phyloP scores from a whole-genome alignment of 495 filamentous ascomycete genomes.

The Aspergillus steynii region DNA sequence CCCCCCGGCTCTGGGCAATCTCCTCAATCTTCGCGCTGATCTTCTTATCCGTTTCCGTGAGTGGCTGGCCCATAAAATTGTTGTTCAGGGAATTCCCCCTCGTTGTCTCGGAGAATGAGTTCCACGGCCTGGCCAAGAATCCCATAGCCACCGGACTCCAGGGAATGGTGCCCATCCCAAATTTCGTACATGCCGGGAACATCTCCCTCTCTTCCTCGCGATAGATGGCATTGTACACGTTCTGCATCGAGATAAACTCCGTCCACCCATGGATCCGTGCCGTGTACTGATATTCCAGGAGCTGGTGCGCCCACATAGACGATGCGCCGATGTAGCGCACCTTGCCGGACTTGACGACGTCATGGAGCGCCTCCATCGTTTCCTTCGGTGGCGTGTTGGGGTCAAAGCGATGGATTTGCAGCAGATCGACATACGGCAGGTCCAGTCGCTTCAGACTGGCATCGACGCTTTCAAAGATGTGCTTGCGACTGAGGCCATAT shows the following conservation, averaged over 20 bases:
- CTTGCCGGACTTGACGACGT: slow-evolving; percentile 64
- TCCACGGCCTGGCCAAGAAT: slow-evolving; percentile 38
- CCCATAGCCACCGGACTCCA: slow-evolving; percentile 52
- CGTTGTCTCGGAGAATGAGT: slow-evolving; percentile 15
- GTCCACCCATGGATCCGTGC: slow-evolving; percentile 68
- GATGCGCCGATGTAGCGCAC: slow-evolving; percentile 69
- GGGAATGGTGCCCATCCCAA: slow-evolving; percentile 63
- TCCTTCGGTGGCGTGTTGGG: slow-evolving; percentile 58
- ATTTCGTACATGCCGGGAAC: slow-evolving; percentile 65
- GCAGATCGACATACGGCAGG: slow-evolving; percentile 69
- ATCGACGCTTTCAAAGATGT: slow-evolving; percentile 71
- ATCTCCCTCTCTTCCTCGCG: slow-evolving; percentile 79
- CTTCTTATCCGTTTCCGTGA: slow-evolving; percentile 34
- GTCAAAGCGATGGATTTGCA: slow-evolving; percentile 69
- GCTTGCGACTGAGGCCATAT: slow-evolving; percentile 59
- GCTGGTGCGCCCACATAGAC: slow-evolving; percentile 68
- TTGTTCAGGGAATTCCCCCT: slow-evolving; percentile 17
- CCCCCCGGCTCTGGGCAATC: slow-evolving; percentile 58
- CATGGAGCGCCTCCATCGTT: slow-evolving; percentile 73
- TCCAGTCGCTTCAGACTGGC: slow-evolving; percentile 64
- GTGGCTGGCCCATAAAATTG: slow-evolving; percentile 14
- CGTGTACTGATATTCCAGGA: slow-evolving; percentile 63
- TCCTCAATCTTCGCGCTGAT: slow-evolving; percentile 61
- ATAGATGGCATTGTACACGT: slow-evolving; percentile 70
- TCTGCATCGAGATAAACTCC: slow-evolving; percentile 77